Evolutionary conservation across 805 yeast genomes (phyloP), one percentile per base, ranked within the genome.

Genomic region (Candida yuanshanica): DNA sequence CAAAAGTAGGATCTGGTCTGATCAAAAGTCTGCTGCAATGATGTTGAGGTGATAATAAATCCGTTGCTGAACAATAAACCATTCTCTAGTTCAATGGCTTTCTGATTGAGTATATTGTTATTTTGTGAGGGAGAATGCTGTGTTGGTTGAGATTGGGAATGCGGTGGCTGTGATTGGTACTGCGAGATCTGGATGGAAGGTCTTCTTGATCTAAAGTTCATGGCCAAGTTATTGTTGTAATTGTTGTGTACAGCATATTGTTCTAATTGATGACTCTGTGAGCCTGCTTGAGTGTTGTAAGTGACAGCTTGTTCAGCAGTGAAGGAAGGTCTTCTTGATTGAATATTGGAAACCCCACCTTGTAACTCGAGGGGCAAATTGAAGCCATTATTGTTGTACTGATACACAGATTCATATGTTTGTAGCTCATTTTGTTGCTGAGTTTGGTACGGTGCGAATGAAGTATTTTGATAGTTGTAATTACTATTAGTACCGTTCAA

Each of bases 241-340:
- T 48, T 44, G 34, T 43, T 47, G 9, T 41, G 42, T 22, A 42
- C 38, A 10, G 42, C 45, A n/a, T 35, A 41, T 16, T 51, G 49
- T 20, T 46, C 52, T 38, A 38, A 33, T 7, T 42, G 41, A 12
- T 14, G n/a, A 4, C 31, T 18, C 18, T 27, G 31, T n/a, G 31
- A 24, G 40, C 14, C 24, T 38, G 21, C 20, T 37, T 43, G 41
- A 26, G 20, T 39, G 49, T 45, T 50, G 37, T 36, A 26, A 27
- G 27, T 32, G 25, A 32, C 39, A 4, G 49, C 41, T 38, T 49
- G 48, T 26, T 55, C 91, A 2, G 89, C 85, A 11, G 87, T 79
- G 55, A 79, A 83, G 40, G 83, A 75, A 12, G 90, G 88, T 60
- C 93, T 72, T 60, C 93, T 70, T 10, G 83, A 75, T 20, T 75